Evolutionary conservation across 805 yeast genomes (phyloP).

Genomic region (Pichia phayaonensis): DNA sequence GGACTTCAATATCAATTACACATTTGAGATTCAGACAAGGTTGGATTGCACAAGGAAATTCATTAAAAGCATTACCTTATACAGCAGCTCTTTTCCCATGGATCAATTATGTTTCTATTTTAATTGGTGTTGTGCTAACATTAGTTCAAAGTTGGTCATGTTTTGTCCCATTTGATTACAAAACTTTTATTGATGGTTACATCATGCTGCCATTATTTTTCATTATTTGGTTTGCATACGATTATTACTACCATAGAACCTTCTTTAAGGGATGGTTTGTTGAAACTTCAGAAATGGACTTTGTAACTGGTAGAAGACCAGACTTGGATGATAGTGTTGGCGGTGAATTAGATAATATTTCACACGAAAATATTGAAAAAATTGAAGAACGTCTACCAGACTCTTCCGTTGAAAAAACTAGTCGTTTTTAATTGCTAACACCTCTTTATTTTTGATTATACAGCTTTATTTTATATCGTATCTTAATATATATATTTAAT

Average conservation of each 20-base stretch:
- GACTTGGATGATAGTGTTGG: constrained; percentile 20
- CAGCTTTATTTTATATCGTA: not conserved
- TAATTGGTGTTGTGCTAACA: constrained; percentile 44
- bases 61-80: constrained; percentile 45
- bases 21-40: constrained; percentile 52
- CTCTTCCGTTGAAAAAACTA: not conserved
- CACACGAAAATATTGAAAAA: not conserved
- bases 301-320: constrained; percentile 42
- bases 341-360: constrained; percentile 8
- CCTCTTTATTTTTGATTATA: not conserved
- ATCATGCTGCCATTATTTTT: constrained; percentile 53
- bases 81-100: constrained; percentile 44
- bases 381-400: not conserved
- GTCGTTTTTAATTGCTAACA: not conserved
- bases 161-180: constrained; percentile 52
- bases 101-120: constrained; percentile 41
- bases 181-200: constrained; percentile 52
- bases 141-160: constrained; percentile 62
- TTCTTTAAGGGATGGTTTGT: constrained; percentile 24
- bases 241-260: constrained; percentile 8
- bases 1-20: constrained; percentile 52
- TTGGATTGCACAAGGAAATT: constrained; percentile 35
- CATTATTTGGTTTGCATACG: constrained; percentile 28
- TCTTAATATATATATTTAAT: not conserved
- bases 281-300: constrained; percentile 37